These are phyloP conservation scores for Haplographium delicatum DNA, from an alignment of 495 filamentous ascomycete genomes.

Conservation along the genomic window DNA sequence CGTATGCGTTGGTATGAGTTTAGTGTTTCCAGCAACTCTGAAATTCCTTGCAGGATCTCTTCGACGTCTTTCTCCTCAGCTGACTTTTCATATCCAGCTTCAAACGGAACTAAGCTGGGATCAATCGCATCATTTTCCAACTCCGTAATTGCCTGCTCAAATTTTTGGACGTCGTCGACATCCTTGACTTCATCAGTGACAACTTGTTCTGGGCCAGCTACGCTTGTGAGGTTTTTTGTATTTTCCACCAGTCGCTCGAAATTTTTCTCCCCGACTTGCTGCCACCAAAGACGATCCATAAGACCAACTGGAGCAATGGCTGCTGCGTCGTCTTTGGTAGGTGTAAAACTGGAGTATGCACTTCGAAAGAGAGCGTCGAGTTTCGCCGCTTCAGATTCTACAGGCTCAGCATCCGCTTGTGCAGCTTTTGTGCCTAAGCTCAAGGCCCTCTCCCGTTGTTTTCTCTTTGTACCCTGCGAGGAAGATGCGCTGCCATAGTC, in stretches of 20 bases:
- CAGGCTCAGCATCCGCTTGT: constrained; percentile 32
- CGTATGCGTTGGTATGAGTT: constrained; percentile 83
- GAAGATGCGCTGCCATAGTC: constrained; percentile 58
- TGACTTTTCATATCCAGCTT: constrained; percentile 44
- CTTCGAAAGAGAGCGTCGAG: constrained; percentile 72
- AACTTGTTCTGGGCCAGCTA: constrained; percentile 32
- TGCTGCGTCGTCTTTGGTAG: constrained; percentile 70
- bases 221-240: constrained; percentile 24
- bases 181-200: constrained; percentile 29
- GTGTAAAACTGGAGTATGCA: constrained; percentile 85
- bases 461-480: constrained; percentile 55
- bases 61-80: constrained; percentile 60
- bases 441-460: constrained; percentile 64
- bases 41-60: constrained; percentile 72
- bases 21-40: constrained; percentile 77
- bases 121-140: constrained; percentile 34
- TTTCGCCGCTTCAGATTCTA: constrained; percentile 53
- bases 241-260: constrained; percentile 47
- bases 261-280: constrained; percentile 59
- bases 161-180: constrained; percentile 39
- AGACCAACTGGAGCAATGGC: constrained; percentile 66
- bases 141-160: constrained; percentile 17
- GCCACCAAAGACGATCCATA: constrained; percentile 84
- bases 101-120: constrained; percentile 34
- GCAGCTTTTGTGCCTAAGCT: constrained; percentile 58